Conservation (phyloP, 805 yeast genomes). For the Barnettozyma vustinii region DNA sequence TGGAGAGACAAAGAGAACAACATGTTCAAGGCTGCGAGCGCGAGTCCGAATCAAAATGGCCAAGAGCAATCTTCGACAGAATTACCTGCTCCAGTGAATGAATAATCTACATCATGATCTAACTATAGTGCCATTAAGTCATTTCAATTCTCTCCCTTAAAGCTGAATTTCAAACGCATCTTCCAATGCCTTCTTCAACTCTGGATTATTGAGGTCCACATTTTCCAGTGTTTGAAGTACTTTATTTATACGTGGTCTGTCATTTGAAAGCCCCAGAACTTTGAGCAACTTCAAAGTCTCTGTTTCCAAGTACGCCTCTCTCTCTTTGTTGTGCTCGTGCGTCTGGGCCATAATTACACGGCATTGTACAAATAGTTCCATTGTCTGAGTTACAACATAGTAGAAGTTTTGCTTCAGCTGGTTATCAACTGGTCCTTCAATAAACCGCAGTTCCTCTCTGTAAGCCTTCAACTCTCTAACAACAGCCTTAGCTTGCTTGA, state of each 20-base stretch:
- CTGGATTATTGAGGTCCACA: slow-evolving; percentile 18
- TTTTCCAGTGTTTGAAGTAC: slow-evolving; percentile 17
- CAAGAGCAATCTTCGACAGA: background rate
- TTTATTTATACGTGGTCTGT: slow-evolving; percentile 20
- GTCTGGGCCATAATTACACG: slow-evolving; percentile 6
- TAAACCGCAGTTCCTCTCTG: slow-evolving; percentile 12
- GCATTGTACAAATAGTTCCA: slow-evolving; percentile 22
- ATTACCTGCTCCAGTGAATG: background rate
- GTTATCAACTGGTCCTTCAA: background rate
- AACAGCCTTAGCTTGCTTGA: slow-evolving; percentile 34
- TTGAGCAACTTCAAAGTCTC: slow-evolving; percentile 32
- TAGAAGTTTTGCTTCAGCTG: slow-evolving; percentile 39
- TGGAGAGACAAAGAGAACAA: slow-evolving; percentile 38
- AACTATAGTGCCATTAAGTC: background rate
- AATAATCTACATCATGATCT: background rate
- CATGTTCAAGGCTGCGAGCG: background rate
- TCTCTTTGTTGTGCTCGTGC: slow-evolving; percentile 3
- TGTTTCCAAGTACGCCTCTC: slow-evolving; percentile 38
- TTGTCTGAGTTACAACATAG: slow-evolving; percentile 39
- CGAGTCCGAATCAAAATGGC: background rate
- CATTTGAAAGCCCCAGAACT: slow-evolving; percentile 18
- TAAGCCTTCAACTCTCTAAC: slow-evolving; percentile 30
- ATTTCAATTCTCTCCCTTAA: background rate
- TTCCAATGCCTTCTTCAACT: slow-evolving; percentile 15
- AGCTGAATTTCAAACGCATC: slow-evolving; percentile 15